A percentile compares a stretch with the other conserved stretches of the same genome.
These are phyloP conservation scores for Phytophthora fragariae DNA, from an alignment of 352 stramenopile genomes.

Conservation along the genomic window DNA sequence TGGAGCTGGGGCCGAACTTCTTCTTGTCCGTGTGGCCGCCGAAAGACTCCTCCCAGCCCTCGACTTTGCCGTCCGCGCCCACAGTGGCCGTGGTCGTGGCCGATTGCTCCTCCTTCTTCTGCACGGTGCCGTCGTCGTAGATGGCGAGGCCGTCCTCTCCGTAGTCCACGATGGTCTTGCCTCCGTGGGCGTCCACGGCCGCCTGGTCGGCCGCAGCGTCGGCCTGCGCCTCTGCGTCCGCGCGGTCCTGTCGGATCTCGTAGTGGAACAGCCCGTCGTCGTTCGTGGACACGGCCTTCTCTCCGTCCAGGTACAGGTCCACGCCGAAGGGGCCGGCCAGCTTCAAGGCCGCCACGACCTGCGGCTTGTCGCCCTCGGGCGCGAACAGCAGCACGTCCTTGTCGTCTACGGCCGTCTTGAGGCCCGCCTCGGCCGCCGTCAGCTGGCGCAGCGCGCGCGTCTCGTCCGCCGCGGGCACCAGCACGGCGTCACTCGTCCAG, in stretches of 20 bases:
- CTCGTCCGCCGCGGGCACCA: constrained; percentile 43
- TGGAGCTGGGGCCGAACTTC: constrained; percentile 90
- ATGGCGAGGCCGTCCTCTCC: constrained; percentile 98
- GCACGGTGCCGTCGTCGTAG: constrained; percentile 94
- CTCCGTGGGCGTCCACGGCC: constrained; percentile 79
- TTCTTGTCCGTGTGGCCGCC: constrained; percentile 91
- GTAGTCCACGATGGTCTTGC: constrained; percentile 96
- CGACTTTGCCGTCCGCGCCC: constrained; percentile 56
- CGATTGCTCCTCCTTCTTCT: constrained; percentile 64
- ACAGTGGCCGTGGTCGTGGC: constrained; percentile 21
- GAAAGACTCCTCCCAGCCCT: constrained; percentile 96
- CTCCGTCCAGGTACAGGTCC: constrained; percentile 69
- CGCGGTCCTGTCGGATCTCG: constrained; percentile 80
- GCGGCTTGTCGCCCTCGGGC: constrained; percentile 16
- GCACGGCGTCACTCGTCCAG: constrained; percentile 64
- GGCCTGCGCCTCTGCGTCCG: constrained; percentile 34
- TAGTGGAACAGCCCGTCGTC: constrained; percentile 76
- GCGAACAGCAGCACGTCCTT: constrained; percentile 50
- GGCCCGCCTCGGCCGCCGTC: constrained; percentile 39
- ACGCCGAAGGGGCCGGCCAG: constrained; percentile 59
- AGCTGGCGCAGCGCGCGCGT: constrained; percentile 49
- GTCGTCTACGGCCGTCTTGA: constrained; percentile 36
- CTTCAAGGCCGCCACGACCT: constrained; percentile 63
- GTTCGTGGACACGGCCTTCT: constrained; percentile 76
- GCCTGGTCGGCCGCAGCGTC: constrained; percentile 31